These are phyloP conservation scores for thale cress (Arabidopsis thaliana) DNA, from an alignment of 345 rosid genomes.

Conservation along the genomic window DNA sequence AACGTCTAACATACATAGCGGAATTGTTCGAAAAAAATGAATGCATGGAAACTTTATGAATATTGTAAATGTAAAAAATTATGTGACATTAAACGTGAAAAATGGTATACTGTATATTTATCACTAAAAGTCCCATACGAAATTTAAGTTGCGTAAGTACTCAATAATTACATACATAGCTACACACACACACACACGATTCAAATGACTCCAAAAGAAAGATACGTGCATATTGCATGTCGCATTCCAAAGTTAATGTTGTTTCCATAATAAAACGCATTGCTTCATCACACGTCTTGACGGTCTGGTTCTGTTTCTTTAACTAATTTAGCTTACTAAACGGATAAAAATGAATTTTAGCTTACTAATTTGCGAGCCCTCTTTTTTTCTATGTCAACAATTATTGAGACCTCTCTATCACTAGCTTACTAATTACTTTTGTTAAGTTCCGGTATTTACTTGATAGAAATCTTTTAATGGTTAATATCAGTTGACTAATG, in stretches of 20 bases:
- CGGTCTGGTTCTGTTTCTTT: not conserved
- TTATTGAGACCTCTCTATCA: not conserved
- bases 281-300: slow-evolving; percentile 29
- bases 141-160: slow-evolving; percentile 24
- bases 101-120: not conserved
- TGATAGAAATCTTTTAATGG: not conserved
- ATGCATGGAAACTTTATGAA: no score
- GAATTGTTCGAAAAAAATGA: no score
- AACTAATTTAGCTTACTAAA: slow-evolving; percentile 14
- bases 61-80: no score
- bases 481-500: slow-evolving; percentile 1
- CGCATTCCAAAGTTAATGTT: slow-evolving; percentile 27
- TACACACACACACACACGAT: slow-evolving; percentile 27
- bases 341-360: slow-evolving; percentile 6
- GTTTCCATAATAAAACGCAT: slow-evolving; percentile 18
- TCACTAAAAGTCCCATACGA: not conserved
- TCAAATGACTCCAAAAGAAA: slow-evolving; percentile 30
- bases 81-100: no score
- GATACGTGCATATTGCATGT: slow-evolving; percentile 36
- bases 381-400: no score
- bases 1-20: no score
- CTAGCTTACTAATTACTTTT: slow-evolving; percentile 7
- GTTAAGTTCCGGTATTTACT: not conserved
- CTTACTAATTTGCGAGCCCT: slow-evolving; percentile 13
- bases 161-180: not conserved